Evolutionary conservation across 805 yeast genomes (phyloP).

Genomic region (Metschnikowia peoriensis): DNA sequence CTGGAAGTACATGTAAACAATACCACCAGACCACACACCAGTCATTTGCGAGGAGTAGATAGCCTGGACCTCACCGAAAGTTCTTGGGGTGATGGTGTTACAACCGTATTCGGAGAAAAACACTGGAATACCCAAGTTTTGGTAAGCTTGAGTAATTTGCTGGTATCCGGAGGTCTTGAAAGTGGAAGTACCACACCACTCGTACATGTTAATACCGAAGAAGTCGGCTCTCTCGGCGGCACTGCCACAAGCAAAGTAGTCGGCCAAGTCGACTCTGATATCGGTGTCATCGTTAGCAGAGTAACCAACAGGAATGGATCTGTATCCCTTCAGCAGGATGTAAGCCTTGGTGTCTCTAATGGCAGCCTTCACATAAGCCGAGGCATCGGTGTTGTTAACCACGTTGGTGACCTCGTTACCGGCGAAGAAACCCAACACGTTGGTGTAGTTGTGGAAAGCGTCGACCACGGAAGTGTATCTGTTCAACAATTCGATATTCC

Average conservation of each 20-base stretch:
- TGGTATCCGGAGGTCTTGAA: constrained; percentile 63
- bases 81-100: constrained; percentile 66
- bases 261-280: constrained; percentile 67
- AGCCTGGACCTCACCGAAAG: constrained; percentile 68
- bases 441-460: constrained; percentile 63
- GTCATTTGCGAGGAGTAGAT: constrained; percentile 69
- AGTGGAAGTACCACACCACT: constrained; percentile 75
- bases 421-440: constrained; percentile 78
- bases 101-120: constrained; percentile 87
- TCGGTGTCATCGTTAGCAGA: constrained; percentile 73
- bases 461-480: constrained; percentile 74
- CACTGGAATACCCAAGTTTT: constrained; percentile 64
- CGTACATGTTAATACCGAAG: constrained; percentile 87
- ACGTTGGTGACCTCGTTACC: constrained; percentile 83
- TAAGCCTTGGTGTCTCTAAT: constrained; percentile 73
- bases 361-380: constrained; percentile 82
- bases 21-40: constrained; percentile 87
- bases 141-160: constrained; percentile 61
- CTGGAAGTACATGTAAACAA: constrained; percentile 81
- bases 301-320: constrained; percentile 77
- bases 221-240: constrained; percentile 66
- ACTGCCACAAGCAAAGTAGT: constrained; percentile 75
- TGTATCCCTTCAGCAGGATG: constrained; percentile 57
- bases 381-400: constrained; percentile 63
- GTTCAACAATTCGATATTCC: constrained; percentile 60